Evolutionary conservation across 345 rosid species (phyloP).

Genomic region (Populus euphratica): DNA sequence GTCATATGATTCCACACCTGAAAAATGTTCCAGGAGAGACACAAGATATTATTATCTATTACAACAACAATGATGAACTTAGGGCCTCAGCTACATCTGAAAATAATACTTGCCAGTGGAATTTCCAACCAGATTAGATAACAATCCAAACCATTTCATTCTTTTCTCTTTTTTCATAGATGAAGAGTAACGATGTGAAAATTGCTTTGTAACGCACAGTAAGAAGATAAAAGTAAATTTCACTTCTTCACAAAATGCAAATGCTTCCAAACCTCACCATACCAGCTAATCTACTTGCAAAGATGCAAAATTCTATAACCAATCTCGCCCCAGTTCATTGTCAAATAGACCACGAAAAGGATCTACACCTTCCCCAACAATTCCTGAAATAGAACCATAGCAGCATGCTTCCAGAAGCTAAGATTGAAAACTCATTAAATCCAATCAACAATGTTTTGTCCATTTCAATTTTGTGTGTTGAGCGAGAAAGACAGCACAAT

Average conservation of each 20-base stretch:
- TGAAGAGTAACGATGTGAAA: background rate
- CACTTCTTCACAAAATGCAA: background rate
- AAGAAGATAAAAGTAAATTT: background rate
- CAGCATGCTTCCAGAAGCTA: background rate
- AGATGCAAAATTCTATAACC: background rate
- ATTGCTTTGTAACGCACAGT: background rate
- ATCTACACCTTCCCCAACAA: background rate
- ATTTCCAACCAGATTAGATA: background rate
- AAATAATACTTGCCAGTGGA: background rate
- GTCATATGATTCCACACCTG: slow-evolving; percentile 80
- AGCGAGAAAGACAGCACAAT: background rate
- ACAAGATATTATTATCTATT: background rate
- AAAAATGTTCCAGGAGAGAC: background rate
- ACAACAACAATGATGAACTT: background rate
- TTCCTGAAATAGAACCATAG: background rate
- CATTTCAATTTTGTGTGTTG: background rate
- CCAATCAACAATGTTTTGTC: background rate
- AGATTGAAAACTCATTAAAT: background rate
- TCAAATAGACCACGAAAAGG: background rate
- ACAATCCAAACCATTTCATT: background rate
- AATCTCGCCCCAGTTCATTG: background rate
- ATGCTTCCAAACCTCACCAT: background rate
- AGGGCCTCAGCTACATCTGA: background rate
- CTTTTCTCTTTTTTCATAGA: background rate
- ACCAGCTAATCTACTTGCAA: background rate